A percentile compares a stretch with the other conserved stretches of the same genome.
Conservation (phyloP, 164 flowering plant genomes). For the Kalanchoe fedtschenkoi region DNA sequence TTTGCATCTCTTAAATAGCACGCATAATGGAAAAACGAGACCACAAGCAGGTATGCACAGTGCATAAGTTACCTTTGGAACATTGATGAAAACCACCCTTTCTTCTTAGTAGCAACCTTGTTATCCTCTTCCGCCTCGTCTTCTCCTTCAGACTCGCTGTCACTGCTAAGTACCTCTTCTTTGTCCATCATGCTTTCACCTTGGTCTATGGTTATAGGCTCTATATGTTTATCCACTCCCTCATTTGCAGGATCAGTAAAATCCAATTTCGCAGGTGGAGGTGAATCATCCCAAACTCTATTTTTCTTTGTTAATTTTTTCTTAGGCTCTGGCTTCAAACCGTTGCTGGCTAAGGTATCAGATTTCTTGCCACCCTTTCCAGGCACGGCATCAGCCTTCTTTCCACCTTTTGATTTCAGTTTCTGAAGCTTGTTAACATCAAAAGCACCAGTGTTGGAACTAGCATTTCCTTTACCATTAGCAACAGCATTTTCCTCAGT, state of each 20-base stretch:
- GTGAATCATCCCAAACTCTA: constrained; percentile 87
- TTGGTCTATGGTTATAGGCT: constrained; percentile 40
- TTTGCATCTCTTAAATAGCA: too few relatives aligned
- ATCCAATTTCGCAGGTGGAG: constrained; percentile 61
- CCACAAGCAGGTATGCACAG: neutral
- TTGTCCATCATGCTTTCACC: constrained; percentile 97
- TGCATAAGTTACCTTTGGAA: constrained; percentile 59
- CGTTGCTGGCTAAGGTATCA: constrained; percentile 43
- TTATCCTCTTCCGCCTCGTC: constrained; percentile 30
- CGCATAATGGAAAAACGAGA: neutral
- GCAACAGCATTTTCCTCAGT: constrained; percentile 18
- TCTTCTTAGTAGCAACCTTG: constrained; percentile 52
- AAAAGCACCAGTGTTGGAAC: constrained; percentile 60
- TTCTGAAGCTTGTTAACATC: constrained; percentile 84
- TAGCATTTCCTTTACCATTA: constrained; percentile 48
- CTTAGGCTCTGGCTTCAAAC: constrained; percentile 51
- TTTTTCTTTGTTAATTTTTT: constrained; percentile 74
- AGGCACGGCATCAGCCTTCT: constrained; percentile 46
- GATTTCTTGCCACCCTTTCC: constrained; percentile 68
- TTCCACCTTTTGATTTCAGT: constrained; percentile 51
- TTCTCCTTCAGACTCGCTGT: constrained; percentile 67
- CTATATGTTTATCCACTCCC: constrained; percentile 42
- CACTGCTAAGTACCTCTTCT: constrained; percentile 76
- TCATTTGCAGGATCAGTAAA: constrained; percentile 67
- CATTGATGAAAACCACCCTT: constrained; percentile 95